Conservation (phyloP, 1,284 basidiomycete species). For the Cerioporus squamosus region DNA sequence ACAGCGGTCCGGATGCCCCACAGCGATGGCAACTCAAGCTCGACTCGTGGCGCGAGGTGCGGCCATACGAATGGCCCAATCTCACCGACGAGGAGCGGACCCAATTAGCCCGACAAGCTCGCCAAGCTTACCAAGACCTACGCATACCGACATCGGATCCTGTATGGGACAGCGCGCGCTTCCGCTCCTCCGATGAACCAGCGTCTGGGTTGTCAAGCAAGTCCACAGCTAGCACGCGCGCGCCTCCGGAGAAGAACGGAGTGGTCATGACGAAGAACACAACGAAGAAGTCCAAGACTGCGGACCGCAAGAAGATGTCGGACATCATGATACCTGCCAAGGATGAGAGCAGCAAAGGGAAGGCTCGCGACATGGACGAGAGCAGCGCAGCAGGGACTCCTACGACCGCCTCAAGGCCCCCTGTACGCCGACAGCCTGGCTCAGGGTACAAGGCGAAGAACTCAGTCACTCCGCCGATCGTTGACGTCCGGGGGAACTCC, state of each 20-base stretch:
- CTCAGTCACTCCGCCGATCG: conserved; percentile 24
- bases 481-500: conserved; percentile 15
- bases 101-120: conserved; percentile 52
- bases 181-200: conserved; percentile 24
- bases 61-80: conserved; percentile 63
- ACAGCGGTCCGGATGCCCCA: conserved; percentile 38
- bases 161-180: conserved; percentile 52
- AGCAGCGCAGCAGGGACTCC: conserved; percentile 22
- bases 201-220: conserved; percentile 11
- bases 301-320: conserved; percentile 35
- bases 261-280: conserved; percentile 36
- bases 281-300: conserved; percentile 47
- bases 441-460: conserved; percentile 46
- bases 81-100: conserved; percentile 50
- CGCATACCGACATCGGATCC: conserved; percentile 60
- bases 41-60: conserved; percentile 64
- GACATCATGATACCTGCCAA: conserved; percentile 52
- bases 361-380: conserved; percentile 27
- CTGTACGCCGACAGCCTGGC: conserved; percentile 46
- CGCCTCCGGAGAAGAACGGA: conserved; percentile 14
- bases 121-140: conserved; percentile 48
- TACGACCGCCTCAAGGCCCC: conserved; percentile 21
- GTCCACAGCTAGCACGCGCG: conserved; percentile 14
- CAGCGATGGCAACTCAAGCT: conserved; percentile 58
- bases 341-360: conserved; percentile 55